Base-by-base conservation (phyloP, 345 rosid genomes). In the Citrus unshiu region DNA sequence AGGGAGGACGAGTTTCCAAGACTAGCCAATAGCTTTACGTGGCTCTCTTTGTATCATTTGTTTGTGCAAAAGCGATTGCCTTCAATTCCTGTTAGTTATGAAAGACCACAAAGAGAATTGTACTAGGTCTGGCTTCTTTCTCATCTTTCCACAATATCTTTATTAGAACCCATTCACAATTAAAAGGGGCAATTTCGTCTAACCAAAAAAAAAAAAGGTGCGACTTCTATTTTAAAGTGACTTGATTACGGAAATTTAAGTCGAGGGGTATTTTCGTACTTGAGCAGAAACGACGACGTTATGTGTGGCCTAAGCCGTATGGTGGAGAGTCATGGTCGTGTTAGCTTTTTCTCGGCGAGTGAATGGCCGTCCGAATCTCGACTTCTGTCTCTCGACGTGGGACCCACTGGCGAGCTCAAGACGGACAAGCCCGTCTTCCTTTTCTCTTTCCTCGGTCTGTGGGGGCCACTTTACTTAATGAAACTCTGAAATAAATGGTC, bases 341-440 rank as follows among this genome's bases (percentile, higher is more conserved):
- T 22, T 14, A n/a, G 25, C 35, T 57, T 56, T 71, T 34, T 4
- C 39, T 70, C 63, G 75, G 78, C 78, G 34, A 70, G 62, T 70
- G 24, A 70, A 62, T 63, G 24, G 35, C 80, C 29, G 61, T 35
- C 73, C 37, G 73, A 75, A 24, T 80, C 74, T 74, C 43, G 51
- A 60, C 73, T 56, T 68, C 71, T 19, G 68, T 19, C 14, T 10
- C 57, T 63, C 6, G 4, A 21, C 12, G 4, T 22, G 71, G 84
- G 81, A 32, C 86, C 88, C 83, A 78, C 65, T 5, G 12, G 73
- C 37, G 29, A 63, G 22, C 35, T 65, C 74, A 62, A 64, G 68
- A 72, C 14, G 76, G 81, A 83, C 76, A 39, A 40, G 12, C 46
- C 29, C 27, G 37, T 49, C 16, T 13, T 25, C 21, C 9, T 25